Evolutionary conservation across 2,329 filamentous ascomycete genomes (phyloP).

Genomic region (Aureobasidium uvarum): DNA sequence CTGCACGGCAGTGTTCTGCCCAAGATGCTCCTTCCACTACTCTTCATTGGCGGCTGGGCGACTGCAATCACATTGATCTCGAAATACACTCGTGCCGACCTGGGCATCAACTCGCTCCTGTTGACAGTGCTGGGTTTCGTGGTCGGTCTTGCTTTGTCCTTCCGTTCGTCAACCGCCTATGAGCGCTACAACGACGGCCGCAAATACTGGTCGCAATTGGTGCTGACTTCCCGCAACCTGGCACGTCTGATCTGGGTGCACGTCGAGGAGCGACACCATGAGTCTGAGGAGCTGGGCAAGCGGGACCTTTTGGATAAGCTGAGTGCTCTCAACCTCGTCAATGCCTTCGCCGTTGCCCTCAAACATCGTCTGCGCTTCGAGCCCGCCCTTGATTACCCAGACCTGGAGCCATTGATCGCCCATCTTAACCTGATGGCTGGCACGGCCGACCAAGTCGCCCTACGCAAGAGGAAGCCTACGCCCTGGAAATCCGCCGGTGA

Average conservation of each 20-base stretch:
- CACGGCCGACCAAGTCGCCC: constrained; percentile 48
- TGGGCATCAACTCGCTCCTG: constrained; percentile 65
- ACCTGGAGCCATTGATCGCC: constrained; percentile 66
- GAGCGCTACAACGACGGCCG: constrained; percentile 61
- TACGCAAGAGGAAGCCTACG: constrained; percentile 37
- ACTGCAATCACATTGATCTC: constrained; percentile 62
- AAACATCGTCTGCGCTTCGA: constrained; percentile 85
- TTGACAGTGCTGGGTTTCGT: constrained; percentile 79
- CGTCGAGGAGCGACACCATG: constrained; percentile 58
- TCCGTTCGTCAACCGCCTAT: constrained; percentile 74
- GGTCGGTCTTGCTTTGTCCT: constrained; percentile 73
- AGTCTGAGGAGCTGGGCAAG: constrained; percentile 52
- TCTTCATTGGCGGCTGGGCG: constrained; percentile 63
- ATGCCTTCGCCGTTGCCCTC: constrained; percentile 72
- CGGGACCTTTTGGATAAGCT: constrained; percentile 68
- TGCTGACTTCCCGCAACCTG: constrained; percentile 56
- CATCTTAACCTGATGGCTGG: constrained; percentile 74
- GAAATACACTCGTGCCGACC: constrained; percentile 43
- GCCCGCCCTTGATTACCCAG: constrained; percentile 73
- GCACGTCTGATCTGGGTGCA: constrained; percentile 82
- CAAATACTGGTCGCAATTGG: constrained; percentile 62
- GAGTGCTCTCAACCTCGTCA: constrained; percentile 72
- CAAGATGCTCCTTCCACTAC: constrained; percentile 68
- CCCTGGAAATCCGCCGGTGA: constrained; percentile 51
- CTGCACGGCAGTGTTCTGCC: constrained; percentile 74